Evolutionary conservation across 2,329 filamentous ascomycete genomes (phyloP).

Genomic region (Zasmidium citrigriseum): DNA sequence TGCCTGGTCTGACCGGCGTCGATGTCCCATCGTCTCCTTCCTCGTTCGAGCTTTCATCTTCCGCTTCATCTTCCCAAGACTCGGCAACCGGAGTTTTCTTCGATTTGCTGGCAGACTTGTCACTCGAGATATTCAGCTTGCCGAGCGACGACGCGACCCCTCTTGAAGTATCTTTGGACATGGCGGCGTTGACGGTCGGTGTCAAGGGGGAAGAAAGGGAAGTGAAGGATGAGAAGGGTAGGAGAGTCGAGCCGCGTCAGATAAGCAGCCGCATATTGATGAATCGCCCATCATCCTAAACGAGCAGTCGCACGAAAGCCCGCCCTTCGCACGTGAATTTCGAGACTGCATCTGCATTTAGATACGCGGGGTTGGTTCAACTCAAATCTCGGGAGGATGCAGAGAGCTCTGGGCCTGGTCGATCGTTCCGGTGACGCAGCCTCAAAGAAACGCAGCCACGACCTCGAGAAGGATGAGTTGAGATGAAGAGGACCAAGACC

Average conservation of each 20-base stretch:
- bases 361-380: background rate
- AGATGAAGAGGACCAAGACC: background rate
- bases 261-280: background rate
- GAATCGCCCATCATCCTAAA: background rate
- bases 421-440: background rate
- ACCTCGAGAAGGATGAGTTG: background rate
- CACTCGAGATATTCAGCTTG: slow-evolving; percentile 35
- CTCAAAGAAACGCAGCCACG: background rate
- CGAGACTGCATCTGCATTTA: background rate
- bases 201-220: background rate
- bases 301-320: background rate
- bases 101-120: slow-evolving; percentile 32
- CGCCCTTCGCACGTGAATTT: background rate
- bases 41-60: slow-evolving; percentile 42
- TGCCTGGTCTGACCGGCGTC: slow-evolving; percentile 27
- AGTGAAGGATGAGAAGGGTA: background rate
- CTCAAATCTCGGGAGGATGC: background rate
- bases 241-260: background rate
- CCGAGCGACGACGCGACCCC: slow-evolving; percentile 31
- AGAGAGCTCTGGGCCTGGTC: background rate
- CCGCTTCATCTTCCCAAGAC: slow-evolving; percentile 74
- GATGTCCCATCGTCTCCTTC: slow-evolving; percentile 31
- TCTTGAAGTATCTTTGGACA: slow-evolving; percentile 20
- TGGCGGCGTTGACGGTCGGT: background rate
- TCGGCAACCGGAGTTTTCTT: slow-evolving; percentile 50